phyloP scores from a whole-genome alignment of 768 basidiomycete genomes.

The Glaciozyma martinii region DNA sequence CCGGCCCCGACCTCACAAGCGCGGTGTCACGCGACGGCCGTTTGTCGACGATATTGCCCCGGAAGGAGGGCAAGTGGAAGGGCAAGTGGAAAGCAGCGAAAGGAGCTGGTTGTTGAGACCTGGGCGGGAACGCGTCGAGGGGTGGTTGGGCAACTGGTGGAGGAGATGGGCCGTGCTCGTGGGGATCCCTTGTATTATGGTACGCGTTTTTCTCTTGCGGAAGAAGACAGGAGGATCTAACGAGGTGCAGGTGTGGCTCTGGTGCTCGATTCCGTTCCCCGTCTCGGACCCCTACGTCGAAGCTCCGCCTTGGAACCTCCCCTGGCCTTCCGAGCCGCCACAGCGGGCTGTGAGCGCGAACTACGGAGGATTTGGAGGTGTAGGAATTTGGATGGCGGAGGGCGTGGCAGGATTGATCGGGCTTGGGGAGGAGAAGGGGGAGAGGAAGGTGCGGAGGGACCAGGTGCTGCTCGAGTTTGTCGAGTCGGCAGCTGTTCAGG shows the following conservation, averaged over 20 bases:
- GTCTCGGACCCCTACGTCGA: slow-evolving; percentile 40
- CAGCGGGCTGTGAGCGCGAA: neutral
- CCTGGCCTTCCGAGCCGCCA: slow-evolving; percentile 15
- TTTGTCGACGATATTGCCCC: neutral
- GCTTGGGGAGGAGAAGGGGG: neutral
- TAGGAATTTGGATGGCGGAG: slow-evolving; percentile 6
- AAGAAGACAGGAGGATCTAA: neutral
- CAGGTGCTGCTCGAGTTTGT: neutral
- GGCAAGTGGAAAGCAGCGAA: slow-evolving; percentile 10
- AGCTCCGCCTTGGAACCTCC: slow-evolving; percentile 38
- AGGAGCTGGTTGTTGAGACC: slow-evolving; percentile 36
- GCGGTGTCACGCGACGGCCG: neutral
- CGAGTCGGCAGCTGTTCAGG: neutral
- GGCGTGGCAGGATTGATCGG: neutral
- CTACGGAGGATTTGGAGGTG: slow-evolving; percentile 28
- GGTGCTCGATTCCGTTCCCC: slow-evolving; percentile 44
- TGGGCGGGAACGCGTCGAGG: slow-evolving; percentile 38
- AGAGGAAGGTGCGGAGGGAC: neutral
- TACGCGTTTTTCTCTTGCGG: slow-evolving; percentile 25
- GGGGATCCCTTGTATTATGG: slow-evolving; percentile 40
- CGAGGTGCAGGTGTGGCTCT: slow-evolving; percentile 40
- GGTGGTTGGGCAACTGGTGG: slow-evolving; percentile 41
- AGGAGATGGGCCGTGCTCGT: slow-evolving; percentile 42
- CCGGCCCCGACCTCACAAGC: neutral
- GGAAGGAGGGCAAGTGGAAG: neutral